phyloP scores from a whole-genome alignment of 2,329 filamentous ascomycete genomes.

The Beauveria caledonica region DNA sequence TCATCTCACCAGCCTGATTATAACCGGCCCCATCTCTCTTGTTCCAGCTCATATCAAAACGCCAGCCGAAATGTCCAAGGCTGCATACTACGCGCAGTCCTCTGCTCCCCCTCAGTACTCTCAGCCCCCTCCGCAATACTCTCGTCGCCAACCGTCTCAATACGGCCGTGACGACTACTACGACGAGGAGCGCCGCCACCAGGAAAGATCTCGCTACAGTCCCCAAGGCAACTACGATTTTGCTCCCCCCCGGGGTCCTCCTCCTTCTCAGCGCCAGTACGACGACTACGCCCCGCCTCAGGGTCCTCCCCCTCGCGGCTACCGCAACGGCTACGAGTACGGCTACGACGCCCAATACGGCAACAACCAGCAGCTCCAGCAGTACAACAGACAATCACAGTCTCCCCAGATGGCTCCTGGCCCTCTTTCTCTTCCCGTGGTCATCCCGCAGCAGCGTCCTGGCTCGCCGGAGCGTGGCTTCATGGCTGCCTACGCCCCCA shows the following conservation, averaged over 20 bases:
- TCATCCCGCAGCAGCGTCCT: conserved; percentile 13
- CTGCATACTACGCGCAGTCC: conserved; percentile 6
- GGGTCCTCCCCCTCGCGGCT: conserved; percentile 4
- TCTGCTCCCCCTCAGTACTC: conserved; percentile 10
- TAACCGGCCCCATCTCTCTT: background rate
- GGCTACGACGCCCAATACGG: background rate
- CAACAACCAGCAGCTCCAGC: conserved; percentile 9
- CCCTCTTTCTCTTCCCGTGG: conserved; percentile 10
- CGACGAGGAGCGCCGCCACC: conserved; percentile 8
- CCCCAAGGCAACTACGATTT: conserved; percentile 5
- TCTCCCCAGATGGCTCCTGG: conserved; percentile 10
- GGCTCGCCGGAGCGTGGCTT: conserved; percentile 12
- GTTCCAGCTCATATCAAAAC: background rate
- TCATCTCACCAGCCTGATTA: conserved; percentile 5
- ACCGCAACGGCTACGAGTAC: conserved; percentile 3
- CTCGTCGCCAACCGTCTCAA: background rate
- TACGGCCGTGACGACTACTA: conserved; percentile 8
- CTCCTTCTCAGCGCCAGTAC: conserved; percentile 7
- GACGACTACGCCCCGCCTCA: conserved; percentile 7
- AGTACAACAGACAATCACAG: conserved; percentile 3
- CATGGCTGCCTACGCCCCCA: conserved; percentile 12
- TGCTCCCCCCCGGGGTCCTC: conserved; percentile 8
- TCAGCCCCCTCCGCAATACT: conserved; percentile 9
- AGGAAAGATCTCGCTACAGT: conserved; percentile 5
- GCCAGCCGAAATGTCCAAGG: conserved; percentile 7